phyloP scores from a whole-genome alignment of 2,329 filamentous ascomycete genomes.

The Pyrenophora teres region DNA sequence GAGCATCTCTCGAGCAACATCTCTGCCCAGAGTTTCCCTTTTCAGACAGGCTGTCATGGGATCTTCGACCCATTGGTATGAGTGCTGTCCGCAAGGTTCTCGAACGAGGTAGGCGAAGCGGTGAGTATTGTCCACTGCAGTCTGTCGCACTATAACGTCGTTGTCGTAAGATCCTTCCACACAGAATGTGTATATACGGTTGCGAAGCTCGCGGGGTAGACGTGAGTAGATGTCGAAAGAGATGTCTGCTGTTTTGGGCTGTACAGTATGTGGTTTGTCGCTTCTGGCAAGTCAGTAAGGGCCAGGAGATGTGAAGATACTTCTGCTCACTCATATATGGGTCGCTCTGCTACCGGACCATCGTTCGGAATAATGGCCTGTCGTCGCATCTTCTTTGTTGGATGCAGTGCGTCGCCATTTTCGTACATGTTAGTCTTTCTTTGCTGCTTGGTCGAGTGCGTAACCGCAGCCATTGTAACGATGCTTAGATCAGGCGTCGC shows the following conservation, averaged over 20 bases:
- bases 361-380: background rate
- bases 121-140: background rate
- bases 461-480: background rate
- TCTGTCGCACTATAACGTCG: slow-evolving; percentile 26
- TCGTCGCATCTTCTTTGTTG: background rate
- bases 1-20: slow-evolving; percentile 20
- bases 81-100: slow-evolving; percentile 12
- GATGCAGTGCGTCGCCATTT: background rate
- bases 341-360: background rate
- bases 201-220: slow-evolving; percentile 29
- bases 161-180: slow-evolving; percentile 24
- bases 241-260: background rate
- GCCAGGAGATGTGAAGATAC: background rate
- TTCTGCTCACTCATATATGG: slow-evolving; percentile 3
- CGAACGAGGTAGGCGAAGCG: slow-evolving; percentile 19
- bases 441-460: background rate
- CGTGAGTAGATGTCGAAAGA: slow-evolving; percentile 8
- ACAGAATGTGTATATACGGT: slow-evolving; percentile 24
- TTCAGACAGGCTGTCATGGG: slow-evolving; percentile 10
- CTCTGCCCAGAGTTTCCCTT: slow-evolving; percentile 1
- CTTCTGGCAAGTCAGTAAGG: slow-evolving; percentile 7
- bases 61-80: slow-evolving; percentile 28
- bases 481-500: background rate
- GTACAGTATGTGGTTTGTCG: background rate
- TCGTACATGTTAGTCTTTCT: background rate